Base-by-base conservation (phyloP, 441 rosid genomes). In the Euphorbia schlechtendalii region DNA sequence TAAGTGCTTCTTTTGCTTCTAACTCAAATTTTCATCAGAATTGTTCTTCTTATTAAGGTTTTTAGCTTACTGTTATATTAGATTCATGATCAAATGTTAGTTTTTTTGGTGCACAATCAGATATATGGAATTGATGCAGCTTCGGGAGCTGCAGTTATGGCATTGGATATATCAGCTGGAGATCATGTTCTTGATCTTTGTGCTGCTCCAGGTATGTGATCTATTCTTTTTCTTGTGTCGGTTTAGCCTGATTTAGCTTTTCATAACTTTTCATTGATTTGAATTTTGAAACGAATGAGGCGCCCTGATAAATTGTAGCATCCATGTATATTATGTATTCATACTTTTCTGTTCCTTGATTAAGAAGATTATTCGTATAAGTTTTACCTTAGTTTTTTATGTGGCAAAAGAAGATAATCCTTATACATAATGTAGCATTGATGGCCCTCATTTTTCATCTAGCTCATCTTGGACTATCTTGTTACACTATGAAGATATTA, bases 141-240 rank as follows among this genome's bases (percentile, higher is more conserved):
- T 68, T 90, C 97, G 5, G 97, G 96, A 27, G 95, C 98, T 8
- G 90, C 97, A 64, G 92, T 90, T 66, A 73, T 72, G 34, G 91
- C 89, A 18, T 75, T 93, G 83, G 68, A 73, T 65, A 74, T 90
- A 43, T 81, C 84, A 5, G 72, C 60, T 1, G 98, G 95, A 66
- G 98, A 93, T 82, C 90, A 88, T 71, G 91, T 93, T 65, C 90
- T 93, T 66, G 96, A 93, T 78, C 88, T 93, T 25, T 93, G 98
- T 56, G 82, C 93, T 69, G 96, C 98, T 52, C 96, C 97, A 49
- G 98, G 98, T 88, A 63, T 73, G 68, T 27, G 36, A 11, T 18
- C 28, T 18, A 21, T 45, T 0, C 2, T 30, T 36, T 13, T 58
- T 59, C 25, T 27, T 28, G 17, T 60, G 13, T 32, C 20, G 20